phyloP scores from a whole-genome alignment of 768 basidiomycete genomes.

The Mycena capillaripes region DNA sequence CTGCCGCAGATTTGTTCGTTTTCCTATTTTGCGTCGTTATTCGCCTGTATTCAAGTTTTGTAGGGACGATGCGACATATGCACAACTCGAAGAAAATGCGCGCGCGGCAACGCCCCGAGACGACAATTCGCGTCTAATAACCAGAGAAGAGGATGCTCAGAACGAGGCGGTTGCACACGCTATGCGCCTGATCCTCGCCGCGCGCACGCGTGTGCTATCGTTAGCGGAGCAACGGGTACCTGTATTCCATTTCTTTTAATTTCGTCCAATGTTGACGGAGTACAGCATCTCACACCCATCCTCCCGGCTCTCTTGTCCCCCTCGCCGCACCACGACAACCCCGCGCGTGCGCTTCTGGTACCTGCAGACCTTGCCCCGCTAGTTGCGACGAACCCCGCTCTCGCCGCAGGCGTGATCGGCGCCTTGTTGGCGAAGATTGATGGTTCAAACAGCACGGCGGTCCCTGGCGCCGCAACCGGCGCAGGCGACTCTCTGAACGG shows the following conservation, averaged over 20 bases:
- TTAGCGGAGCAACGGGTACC: constrained; percentile 81
- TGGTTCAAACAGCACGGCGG: not conserved
- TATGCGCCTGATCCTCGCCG: constrained; percentile 77
- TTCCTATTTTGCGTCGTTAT: not conserved
- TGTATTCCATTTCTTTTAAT: not conserved
- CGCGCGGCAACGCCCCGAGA: constrained; percentile 10
- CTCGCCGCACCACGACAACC: not conserved
- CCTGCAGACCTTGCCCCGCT: constrained; percentile 78
- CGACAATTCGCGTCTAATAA: constrained; percentile 46
- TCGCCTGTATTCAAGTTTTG: not conserved
- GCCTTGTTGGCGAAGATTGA: constrained; percentile 59
- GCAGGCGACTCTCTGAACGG: too few relatives aligned
- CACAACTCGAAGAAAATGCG: constrained; percentile 35
- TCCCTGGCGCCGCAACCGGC: not conserved
- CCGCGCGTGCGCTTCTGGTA: constrained; percentile 59
- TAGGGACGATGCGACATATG: constrained; percentile 63
- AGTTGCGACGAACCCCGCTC: constrained; percentile 75
- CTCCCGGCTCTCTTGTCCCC: constrained; percentile 54
- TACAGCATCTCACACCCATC: constrained; percentile 67
- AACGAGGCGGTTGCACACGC: constrained; percentile 73
- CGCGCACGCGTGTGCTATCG: constrained; percentile 79
- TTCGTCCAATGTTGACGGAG: constrained; percentile 8
- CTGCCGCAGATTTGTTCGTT: constrained; percentile 63
- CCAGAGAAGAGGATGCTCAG: constrained; percentile 66
- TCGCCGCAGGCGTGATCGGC: constrained; percentile 61